Conservation (phyloP, 2,329 filamentous ascomycete species). For the Leptoxyphium fumago region DNA sequence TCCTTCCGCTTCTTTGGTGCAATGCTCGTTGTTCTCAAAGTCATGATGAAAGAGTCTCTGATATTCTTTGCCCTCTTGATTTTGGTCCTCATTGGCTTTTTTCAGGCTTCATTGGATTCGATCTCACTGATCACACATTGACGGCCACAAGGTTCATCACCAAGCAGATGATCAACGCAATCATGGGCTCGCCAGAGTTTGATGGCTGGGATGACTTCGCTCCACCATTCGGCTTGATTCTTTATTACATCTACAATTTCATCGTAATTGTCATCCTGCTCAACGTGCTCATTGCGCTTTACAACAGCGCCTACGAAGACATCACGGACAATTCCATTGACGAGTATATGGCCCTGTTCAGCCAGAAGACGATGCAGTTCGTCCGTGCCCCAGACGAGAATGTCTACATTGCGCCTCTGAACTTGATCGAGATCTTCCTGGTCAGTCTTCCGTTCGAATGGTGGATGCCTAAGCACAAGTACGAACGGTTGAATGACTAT, state of each 20-base stretch:
- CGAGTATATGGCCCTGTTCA: conserved; percentile 86
- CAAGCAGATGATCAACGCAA: conserved; percentile 71
- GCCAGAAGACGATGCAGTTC: conserved; percentile 92
- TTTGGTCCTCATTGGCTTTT: conserved; percentile 71
- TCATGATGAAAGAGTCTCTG: conserved; percentile 52
- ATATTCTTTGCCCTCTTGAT: conserved; percentile 90
- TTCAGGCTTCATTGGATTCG: conserved; percentile 92
- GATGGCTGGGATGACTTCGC: conserved; percentile 77
- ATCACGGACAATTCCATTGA: conserved; percentile 87
- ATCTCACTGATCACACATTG: conserved; percentile 57
- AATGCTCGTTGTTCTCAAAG: conserved; percentile 90
- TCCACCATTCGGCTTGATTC: conserved; percentile 80
- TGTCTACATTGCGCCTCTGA: conserved; percentile 92
- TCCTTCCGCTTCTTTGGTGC: conserved; percentile 91
- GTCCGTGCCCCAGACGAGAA: conserved; percentile 95
- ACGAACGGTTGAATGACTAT: conserved; percentile 72
- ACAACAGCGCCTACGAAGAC: conserved; percentile 92
- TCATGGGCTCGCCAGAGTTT: conserved; percentile 89
- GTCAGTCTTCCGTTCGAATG: conserved; percentile 77
- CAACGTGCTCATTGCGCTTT: conserved; percentile 92
- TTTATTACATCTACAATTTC: conserved; percentile 97
- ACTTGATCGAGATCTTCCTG: conserved; percentile 73
- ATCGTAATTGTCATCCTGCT: conserved; percentile 90
- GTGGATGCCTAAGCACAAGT: conserved; percentile 68
- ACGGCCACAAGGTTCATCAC: conserved; percentile 55